Base-by-base conservation (phyloP, 192 early-diverging fungal genomes). In the Coemansia biformis region DNA sequence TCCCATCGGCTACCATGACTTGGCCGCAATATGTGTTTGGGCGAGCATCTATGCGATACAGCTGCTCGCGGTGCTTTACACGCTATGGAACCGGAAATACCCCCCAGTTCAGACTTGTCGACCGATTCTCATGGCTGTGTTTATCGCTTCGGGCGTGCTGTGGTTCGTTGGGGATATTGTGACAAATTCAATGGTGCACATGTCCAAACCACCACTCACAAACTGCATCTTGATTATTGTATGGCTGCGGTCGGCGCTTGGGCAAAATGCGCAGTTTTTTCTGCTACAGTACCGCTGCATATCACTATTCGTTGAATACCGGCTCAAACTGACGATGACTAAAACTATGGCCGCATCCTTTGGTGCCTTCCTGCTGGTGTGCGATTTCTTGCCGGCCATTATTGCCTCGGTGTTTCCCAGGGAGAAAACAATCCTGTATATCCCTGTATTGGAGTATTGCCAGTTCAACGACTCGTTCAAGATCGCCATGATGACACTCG, bases 121-220 rank as follows among this genome's bases (percentile, higher is more conserved):
- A 13, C 38, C 62, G 6, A 4, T 33, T 1, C 11, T 57, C 0
- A 42, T 63, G 38, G 26, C 35, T 1, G 1, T 57, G 0, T 15
- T 64, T 3, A 44, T 51, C n/a, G 3, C 59, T 10, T 26, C 37
- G 3, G 46, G 57, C 8, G 18, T 65, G 1, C 16, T 66, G 12
- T 70, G 59, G 54, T 76, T 51, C 48, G 33, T 66, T 24, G 66
- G 74, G 24, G 74, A 70, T 37, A 38, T 65, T 13, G 22, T 32
- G 0, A 33, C 67, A 17, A 58, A 70, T 38, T 58, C 58, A 11
- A 34, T 76, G 52, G 26, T 69, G 1, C 66, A 69, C 18, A 38
- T 38, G 14, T 12, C 34, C 13, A 45, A 16, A 19, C 16, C 18
- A 4, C 39, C 42, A 9, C 28, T 63, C 1, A 3, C 9, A 14